Conservation (phyloP, 495 filamentous ascomycete genomes). For the Penicillium antarcticum region DNA sequence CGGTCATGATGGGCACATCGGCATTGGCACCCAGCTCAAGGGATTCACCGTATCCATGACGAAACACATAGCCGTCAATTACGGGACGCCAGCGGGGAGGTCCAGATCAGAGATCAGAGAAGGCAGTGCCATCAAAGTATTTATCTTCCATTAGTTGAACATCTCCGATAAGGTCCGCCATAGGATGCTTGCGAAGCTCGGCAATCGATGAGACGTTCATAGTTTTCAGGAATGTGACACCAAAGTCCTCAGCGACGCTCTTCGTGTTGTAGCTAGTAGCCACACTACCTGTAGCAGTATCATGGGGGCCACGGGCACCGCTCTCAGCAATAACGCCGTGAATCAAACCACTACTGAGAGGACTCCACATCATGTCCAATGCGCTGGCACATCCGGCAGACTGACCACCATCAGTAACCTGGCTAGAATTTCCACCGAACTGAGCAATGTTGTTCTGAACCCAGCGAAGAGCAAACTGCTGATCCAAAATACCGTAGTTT, state of each 20-base stretch:
- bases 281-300: constrained; percentile 8
- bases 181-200: too few species aligned
- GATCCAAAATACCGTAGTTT: constrained; percentile 39
- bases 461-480: constrained; percentile 40
- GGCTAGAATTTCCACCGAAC: constrained; percentile 39
- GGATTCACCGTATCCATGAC: constrained; percentile 7
- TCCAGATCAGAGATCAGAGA: constrained; percentile 12
- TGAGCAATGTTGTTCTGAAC: constrained; percentile 43
- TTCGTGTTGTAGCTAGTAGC: constrained; percentile 12
- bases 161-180: too few species aligned
- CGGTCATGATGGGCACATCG: constrained; percentile 17
- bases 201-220: too few species aligned
- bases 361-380: constrained; percentile 12
- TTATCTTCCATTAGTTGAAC: background rate
- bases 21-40: constrained; percentile 5
- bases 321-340: constrained; percentile 15
- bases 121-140: constrained; percentile 8
- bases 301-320: constrained; percentile 13
- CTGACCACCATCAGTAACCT: constrained; percentile 31
- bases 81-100: constrained; percentile 14
- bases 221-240: constrained; percentile 9
- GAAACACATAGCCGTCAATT: constrained; percentile 16
- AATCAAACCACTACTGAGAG: constrained; percentile 3
- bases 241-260: constrained; percentile 8
- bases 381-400: constrained; percentile 49